These are phyloP conservation scores for Mycosphaerelloides madeirae DNA, from an alignment of 2,329 filamentous ascomycete genomes.

Conservation along the genomic window DNA sequence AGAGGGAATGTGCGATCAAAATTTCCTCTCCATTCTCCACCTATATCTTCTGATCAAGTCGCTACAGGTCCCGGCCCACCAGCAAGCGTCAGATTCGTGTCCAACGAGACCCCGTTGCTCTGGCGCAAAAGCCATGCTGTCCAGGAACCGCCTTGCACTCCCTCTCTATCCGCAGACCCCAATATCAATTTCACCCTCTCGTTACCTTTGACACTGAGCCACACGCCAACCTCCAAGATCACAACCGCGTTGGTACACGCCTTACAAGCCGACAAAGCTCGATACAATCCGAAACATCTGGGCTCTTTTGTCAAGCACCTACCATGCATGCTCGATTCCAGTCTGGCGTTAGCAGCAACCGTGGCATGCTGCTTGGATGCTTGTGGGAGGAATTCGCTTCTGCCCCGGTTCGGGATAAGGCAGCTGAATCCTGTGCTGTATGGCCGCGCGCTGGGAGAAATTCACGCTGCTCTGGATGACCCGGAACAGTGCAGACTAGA, in stretches of 20 bases:
- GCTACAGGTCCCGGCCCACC: neutral
- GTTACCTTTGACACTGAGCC: neutral
- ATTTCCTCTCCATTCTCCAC: no score
- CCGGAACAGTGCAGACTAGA: neutral
- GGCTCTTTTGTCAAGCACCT: neutral
- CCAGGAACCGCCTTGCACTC: neutral
- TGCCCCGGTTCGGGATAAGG: neutral
- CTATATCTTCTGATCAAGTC: no score
- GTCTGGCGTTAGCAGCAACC: slow-evolving; percentile 1
- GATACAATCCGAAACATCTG: neutral
- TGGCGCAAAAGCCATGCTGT: neutral
- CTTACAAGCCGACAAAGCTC: neutral
- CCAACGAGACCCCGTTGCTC: neutral
- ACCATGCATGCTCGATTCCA: slow-evolving; percentile 1
- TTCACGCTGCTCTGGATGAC: neutral
- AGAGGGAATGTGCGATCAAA: no score
- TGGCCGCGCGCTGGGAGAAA: neutral
- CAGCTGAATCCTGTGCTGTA: neutral
- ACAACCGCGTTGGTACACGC: neutral
- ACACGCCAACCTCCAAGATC: neutral
- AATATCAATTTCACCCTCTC: neutral
- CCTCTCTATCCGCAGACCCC: no score
- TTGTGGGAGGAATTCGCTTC: neutral
- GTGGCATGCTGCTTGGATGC: slow-evolving; percentile 3
- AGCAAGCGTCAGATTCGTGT: neutral